Percentiles rank a stretch among this genome's conserved stretches.
phyloP scores from a whole-genome alignment of 352 stramenopile genomes.

The Globisporangium recalcitrans region DNA sequence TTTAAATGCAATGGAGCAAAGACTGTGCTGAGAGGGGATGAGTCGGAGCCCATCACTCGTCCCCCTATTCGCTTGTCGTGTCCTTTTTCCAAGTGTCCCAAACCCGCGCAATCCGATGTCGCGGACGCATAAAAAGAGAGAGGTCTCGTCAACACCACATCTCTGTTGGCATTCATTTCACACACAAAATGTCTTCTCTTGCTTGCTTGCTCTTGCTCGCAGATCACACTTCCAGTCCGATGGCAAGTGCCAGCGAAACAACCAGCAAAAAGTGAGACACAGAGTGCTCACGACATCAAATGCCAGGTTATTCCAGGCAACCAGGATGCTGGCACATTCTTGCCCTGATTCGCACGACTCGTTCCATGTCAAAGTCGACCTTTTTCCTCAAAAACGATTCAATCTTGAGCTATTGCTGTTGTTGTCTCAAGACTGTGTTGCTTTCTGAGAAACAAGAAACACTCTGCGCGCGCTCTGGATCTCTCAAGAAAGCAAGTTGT shows the following conservation, averaged over 20 bases:
- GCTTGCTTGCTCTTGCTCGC: too few species aligned
- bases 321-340: not conserved
- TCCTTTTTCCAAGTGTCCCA: not conserved
- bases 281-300: not conserved
- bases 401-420: too few species aligned
- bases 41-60: not conserved
- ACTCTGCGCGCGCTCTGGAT: not conserved
- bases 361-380: too few species aligned
- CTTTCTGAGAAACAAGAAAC: not conserved
- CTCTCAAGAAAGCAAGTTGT: not conserved
- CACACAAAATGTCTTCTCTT: too few species aligned
- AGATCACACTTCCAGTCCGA: too few species aligned
- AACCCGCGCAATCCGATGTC: not conserved
- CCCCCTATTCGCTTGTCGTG: not conserved
- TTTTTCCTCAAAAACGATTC: too few species aligned
- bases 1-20: too few species aligned
- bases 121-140: not conserved
- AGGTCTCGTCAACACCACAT: not conserved
- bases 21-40: not conserved
- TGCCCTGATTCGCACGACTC: not conserved
- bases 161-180: too few species aligned
- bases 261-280: not conserved
- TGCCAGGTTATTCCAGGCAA: not conserved
- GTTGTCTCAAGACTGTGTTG: too few species aligned
- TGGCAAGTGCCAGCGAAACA: not conserved